Evolutionary conservation across 2,329 filamentous ascomycete species (phyloP).

Genomic region (Paecilomyces formosus): DNA sequence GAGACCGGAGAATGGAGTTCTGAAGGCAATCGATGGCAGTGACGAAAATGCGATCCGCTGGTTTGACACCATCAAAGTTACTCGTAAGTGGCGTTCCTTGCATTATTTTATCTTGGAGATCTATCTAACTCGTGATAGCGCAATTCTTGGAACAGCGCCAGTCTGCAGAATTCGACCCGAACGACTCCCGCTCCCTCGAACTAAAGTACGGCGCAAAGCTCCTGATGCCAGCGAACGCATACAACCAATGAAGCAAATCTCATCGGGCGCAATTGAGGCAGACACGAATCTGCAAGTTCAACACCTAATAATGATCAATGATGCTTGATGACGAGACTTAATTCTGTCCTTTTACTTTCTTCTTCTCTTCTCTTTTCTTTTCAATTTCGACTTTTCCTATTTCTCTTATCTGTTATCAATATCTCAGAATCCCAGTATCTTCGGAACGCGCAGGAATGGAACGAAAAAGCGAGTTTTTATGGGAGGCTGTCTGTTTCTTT

Average conservation of each 20-base stretch:
- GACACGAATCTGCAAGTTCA: neutral
- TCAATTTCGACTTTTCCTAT: neutral
- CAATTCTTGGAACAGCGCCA: constrained; percentile 31
- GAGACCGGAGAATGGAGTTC: constrained; percentile 28
- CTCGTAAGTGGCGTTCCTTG: constrained; percentile 22
- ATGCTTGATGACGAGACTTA: neutral
- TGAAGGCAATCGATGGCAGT: constrained; percentile 31
- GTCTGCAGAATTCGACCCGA: constrained; percentile 29
- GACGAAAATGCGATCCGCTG: constrained; percentile 31
- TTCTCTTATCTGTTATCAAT: neutral
- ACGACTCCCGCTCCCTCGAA: constrained; percentile 35
- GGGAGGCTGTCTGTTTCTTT: neutral
- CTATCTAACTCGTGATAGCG: constrained; percentile 16
- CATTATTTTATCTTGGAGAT: neutral
- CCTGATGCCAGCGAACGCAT: constrained; percentile 17
- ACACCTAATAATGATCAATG: neutral
- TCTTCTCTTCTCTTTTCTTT: neutral
- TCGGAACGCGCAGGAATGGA: neutral
- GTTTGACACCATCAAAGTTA: constrained; percentile 35
- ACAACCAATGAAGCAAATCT: neutral
- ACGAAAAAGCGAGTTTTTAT: neutral
- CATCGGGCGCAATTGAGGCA: neutral
- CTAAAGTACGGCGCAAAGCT: constrained; percentile 30
- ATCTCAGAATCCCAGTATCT: neutral
- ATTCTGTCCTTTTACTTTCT: neutral